phyloP scores from a whole-genome alignment of 352 stramenopile species.

The Pythium folliculosum region DNA sequence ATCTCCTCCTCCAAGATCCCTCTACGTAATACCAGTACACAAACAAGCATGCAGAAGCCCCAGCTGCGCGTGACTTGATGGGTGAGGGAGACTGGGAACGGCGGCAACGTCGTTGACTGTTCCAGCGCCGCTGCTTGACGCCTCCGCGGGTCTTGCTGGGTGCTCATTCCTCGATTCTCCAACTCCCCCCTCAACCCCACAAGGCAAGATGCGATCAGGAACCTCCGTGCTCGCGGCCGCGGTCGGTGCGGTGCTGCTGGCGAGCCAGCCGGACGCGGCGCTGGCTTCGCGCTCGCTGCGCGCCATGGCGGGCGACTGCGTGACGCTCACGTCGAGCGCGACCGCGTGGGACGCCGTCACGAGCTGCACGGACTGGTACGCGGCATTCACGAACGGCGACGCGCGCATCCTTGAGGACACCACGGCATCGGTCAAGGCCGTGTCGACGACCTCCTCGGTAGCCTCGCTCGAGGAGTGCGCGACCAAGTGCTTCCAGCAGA shows the following conservation, averaged over 20 bases:
- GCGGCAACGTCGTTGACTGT: neutral
- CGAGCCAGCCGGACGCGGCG: neutral
- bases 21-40: too few species aligned
- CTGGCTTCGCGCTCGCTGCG: conserved; percentile 12
- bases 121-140: neutral
- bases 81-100: neutral
- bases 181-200: neutral
- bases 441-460: conserved; percentile 13
- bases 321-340: conserved; percentile 21
- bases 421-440: conserved; percentile 24
- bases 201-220: neutral
- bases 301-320: conserved; percentile 23
- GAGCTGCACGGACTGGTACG: conserved; percentile 35
- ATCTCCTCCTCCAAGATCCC: neutral
- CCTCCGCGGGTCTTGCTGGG: neutral
- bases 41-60: too few species aligned
- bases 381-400: conserved; percentile 32
- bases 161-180: neutral
- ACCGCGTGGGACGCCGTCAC: conserved; percentile 32
- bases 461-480: conserved; percentile 31
- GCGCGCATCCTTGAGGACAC: conserved; percentile 28
- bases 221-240: neutral
- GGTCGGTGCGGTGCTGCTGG: neutral
- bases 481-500: conserved; percentile 32
- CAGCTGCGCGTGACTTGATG: neutral